Percentiles rank a stretch among this genome's conserved stretches.
These are phyloP conservation scores for Haplographium delicatum DNA, from an alignment of 495 filamentous ascomycete genomes.

Conservation along the genomic window DNA sequence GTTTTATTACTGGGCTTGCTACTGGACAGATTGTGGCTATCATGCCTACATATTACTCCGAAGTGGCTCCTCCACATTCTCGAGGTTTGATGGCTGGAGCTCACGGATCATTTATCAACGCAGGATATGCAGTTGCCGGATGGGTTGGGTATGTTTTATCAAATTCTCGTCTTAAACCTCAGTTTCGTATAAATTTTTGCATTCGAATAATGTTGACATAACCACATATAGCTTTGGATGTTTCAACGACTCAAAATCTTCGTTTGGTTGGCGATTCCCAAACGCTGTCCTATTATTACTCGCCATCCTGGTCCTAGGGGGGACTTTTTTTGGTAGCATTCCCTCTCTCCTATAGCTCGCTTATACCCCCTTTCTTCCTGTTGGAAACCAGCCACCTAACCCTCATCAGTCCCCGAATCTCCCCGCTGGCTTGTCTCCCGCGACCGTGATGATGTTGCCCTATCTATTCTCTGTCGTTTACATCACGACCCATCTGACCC, in stretches of 20 bases:
- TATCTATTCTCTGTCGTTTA: constrained; percentile 20
- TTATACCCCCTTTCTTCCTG: neutral
- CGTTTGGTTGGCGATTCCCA: constrained; percentile 10
- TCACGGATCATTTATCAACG: constrained; percentile 7
- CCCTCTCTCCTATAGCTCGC: neutral
- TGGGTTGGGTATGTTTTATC: constrained; percentile 11
- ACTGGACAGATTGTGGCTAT: neutral
- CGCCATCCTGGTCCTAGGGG: constrained; percentile 5
- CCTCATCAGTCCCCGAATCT: constrained; percentile 21
- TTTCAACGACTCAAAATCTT: neutral
- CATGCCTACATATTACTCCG: constrained; percentile 10
- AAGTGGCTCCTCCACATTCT: constrained; percentile 8
- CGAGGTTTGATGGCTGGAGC: constrained; percentile 14
- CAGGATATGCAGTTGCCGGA: constrained; percentile 7
- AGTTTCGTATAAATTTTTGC: too few relatives aligned
- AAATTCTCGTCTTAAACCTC: neutral
- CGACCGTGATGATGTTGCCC: constrained; percentile 27
- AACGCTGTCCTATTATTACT: constrained; percentile 12
- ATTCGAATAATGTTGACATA: too few relatives aligned
- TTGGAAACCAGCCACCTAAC: neutral
- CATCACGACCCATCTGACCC: constrained; percentile 26
- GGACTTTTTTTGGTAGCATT: constrained; percentile 8
- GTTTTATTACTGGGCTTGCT: constrained; percentile 9
- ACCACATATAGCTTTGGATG: too few relatives aligned
- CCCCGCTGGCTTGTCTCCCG: constrained; percentile 28